Evolutionary conservation across 139 green algal species (phyloP), one percentile per base, ranked within the genome.

Genomic region (Tetraselmis chui): DNA sequence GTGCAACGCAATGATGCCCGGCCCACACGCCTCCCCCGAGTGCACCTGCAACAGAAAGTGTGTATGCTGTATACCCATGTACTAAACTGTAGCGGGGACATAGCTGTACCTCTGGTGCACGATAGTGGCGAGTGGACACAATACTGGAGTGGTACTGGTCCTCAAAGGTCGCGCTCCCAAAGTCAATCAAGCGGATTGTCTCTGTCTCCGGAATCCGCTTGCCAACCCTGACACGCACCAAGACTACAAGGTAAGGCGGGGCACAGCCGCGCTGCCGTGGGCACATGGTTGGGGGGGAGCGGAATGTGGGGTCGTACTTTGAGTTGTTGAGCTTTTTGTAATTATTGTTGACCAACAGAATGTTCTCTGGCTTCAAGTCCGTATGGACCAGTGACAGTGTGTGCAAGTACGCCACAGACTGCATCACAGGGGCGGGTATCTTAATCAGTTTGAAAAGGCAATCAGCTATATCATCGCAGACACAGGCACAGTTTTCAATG

Each of bases 311-410:
- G 28, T 85, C 78, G 30, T 75, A 30, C 29, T 83, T 80, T 18
- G 24, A 24, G 30, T 78, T 77, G 31, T 82, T 30, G n/a, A 82
- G 27, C 82, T 85, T 85, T 58, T 76, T 58, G 83, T 95, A 91
- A 23, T 94, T 87, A 1, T 83, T 78, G 5, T 80, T 86, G 1
- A 85, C 80, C 22, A 98, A 86, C 76, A 99, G 89, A 76, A 99
- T 97, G 91, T 99, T 99, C 85, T 99, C 97, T 18, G 97, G 97
- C 91, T 99, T 99, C 1, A 99, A 86, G 85, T 99, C 97, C 1
- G 97, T 99, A 90, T 99, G 97, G 28, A 98, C 90, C 28, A 99
- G 87, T 23, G 84, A 76, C 30, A 98, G 87, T 74, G 91, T 87
- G 86, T 99, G 97, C 92, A 99, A 89, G 89, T 94, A 98, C 0